Evolutionary conservation across 73 alveolate genomes (phyloP).

Genomic region (Paramecium primaurelia): DNA sequence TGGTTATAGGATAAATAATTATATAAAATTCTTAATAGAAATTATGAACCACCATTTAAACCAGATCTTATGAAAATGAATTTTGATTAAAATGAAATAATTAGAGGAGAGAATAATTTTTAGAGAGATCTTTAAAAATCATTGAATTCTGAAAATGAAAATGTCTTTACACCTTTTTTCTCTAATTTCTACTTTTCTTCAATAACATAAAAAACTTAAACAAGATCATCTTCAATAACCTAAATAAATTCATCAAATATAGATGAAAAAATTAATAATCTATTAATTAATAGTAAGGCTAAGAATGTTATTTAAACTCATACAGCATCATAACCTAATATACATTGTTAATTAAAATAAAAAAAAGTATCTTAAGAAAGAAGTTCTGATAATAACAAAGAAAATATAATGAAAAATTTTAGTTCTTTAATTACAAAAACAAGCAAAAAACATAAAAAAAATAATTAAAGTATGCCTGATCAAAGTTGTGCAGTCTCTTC

Average conservation of each 20-base stretch:
- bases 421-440: not conserved
- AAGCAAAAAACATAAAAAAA: not conserved
- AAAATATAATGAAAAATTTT: slow-evolving; percentile 23
- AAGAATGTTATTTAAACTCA: not conserved
- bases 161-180: not conserved
- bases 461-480: slow-evolving; percentile 31
- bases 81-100: slow-evolving; percentile 48
- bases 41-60: slow-evolving; percentile 55
- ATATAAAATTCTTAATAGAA: slow-evolving; percentile 11
- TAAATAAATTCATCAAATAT: not conserved
- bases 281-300: not conserved
- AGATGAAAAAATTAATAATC: not conserved
- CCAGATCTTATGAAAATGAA: slow-evolving; percentile 50
- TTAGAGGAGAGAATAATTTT: slow-evolving; percentile 38
- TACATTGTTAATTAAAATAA: not conserved
- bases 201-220: not conserved
- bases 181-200: not conserved
- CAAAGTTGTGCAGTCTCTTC: not conserved
- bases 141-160: not conserved
- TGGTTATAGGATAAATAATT: slow-evolving; percentile 35
- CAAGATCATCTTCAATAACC: slow-evolving; percentile 29
- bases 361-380: not conserved
- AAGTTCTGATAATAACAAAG: not conserved
- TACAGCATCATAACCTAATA: not conserved
- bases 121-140: slow-evolving; percentile 1